A percentile compares a stretch with the other conserved stretches of the same genome.
These are phyloP conservation scores for Aspergillus haitiensis DNA, from an alignment of 495 filamentous ascomycete species.

Conservation along the genomic window DNA sequence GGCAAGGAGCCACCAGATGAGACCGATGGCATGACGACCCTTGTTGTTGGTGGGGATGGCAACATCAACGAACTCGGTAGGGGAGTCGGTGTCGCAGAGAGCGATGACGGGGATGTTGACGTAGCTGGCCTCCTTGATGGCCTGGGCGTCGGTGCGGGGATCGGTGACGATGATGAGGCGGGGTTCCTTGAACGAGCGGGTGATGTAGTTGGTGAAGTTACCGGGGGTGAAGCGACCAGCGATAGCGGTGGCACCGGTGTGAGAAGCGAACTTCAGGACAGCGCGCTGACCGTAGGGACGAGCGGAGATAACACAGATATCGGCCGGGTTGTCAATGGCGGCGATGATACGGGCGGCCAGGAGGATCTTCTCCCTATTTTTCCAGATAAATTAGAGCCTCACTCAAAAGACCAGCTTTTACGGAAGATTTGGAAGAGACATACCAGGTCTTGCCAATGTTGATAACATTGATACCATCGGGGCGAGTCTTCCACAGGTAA, in stretches of 20 bases:
- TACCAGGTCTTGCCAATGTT: constrained; percentile 99
- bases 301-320: constrained; percentile 98
- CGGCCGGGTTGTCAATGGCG: constrained; percentile 97
- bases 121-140: constrained; percentile 99
- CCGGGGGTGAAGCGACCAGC: constrained; percentile 99
- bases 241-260: constrained; percentile 97
- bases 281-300: constrained; percentile 99
- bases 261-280: constrained; percentile 96
- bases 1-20: constrained; percentile 99
- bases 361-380: constrained; percentile 94
- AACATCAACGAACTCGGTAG: constrained; percentile 98
- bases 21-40: constrained; percentile 96
- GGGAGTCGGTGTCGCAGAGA: constrained; percentile 98
- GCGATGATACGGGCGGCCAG: constrained; percentile 97
- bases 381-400: constrained; percentile 30
- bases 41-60: constrained; percentile 99
- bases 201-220: constrained; percentile 99
- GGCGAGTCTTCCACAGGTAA: constrained; percentile 98
- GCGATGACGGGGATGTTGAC: constrained; percentile 99
- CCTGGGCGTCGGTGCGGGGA: constrained; percentile 98
- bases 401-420: not conserved
- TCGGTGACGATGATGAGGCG: constrained; percentile 99
- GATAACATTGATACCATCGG: constrained; percentile 96
- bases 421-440: constrained; percentile 28
- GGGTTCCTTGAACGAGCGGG: constrained; percentile 99